Evolutionary conservation across 176 grass and related monocot genomes (phyloP), one percentile per base, ranked within the genome.

Genomic region (Guadua angustifolia): DNA sequence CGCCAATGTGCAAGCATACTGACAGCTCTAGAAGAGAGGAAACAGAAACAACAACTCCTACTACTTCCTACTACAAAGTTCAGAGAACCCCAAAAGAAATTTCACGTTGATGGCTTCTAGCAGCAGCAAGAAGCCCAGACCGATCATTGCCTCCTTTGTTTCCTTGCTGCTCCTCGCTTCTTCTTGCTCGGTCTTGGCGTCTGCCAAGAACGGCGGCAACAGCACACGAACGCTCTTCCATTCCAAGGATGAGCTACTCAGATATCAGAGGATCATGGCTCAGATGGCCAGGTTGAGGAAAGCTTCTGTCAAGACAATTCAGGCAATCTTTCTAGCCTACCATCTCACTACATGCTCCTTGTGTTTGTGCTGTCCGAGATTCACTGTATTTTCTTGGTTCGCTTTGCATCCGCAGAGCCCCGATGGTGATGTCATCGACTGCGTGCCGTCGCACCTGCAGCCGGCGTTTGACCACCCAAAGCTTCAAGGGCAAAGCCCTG

Each of bases 391-490:
- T 36, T 46, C 65, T 75, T 45, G 46, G 66, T 39, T 59, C 5
- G 69, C 57, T 53, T 29, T 16, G 67, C 72, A 44, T 80, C 79
- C 91, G 85, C 91, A 97, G 94, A 92, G 87, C 75, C 33, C 89
- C 75, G 91, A 97, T 82, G 94, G 94, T 22, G 94, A 97, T 69
- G 5, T 92, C 82, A 94, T 97, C 66, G 71, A 92, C 45, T 97
- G 94, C 78, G 94, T 97, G 63, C 91, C 85, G 59, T 44, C 69
- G 78, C 89, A 97, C 73, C 91, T 62, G 59, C 94, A 97, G 80
- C 94, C 94, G 82, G 91, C 94, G 64, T 97, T 97, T 44, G 89
- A 90, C 64, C 85, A 92, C 69, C 89, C 89, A 10, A 81, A 75
- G 85, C 49, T 94, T 46, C 51, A 50, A 9, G 91, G 87, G 0